Evolutionary conservation across 164 flowering plant genomes (phyloP).

Genomic region (Magnolia changhungtana): DNA sequence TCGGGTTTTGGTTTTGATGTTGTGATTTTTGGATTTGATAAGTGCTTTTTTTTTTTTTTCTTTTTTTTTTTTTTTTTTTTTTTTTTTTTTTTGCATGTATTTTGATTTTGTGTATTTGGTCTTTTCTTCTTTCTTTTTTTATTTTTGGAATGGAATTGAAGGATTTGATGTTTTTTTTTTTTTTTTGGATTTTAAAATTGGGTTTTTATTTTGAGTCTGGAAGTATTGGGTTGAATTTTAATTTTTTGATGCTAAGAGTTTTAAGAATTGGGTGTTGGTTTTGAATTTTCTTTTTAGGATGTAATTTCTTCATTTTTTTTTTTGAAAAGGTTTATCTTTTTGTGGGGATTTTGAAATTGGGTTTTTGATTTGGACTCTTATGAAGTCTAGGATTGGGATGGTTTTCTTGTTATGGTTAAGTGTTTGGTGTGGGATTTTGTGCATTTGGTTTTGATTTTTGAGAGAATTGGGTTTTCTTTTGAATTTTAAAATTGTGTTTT

Average conservation of each 20-base stretch:
- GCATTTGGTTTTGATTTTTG: not conserved
- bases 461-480: not conserved
- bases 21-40: not conserved
- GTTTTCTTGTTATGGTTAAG: not conserved
- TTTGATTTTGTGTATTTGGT: not conserved
- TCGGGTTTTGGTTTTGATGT: not conserved
- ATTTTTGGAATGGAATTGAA: not conserved
- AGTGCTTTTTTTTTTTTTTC: not conserved
- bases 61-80: too few relatives aligned
- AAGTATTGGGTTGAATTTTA: too few relatives aligned
- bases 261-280: not conserved
- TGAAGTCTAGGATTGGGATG: not conserved
- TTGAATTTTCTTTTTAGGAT: not conserved
- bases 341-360: not conserved
- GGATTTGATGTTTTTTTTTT: not conserved
- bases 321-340: not conserved
- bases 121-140: not conserved
- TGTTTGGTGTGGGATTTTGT: not conserved
- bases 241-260: too few relatives aligned
- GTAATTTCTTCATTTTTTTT: not conserved
- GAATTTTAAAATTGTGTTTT: too few relatives aligned
- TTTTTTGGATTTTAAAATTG: too few relatives aligned
- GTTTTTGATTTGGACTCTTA: not conserved
- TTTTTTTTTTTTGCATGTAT: not conserved
- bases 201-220: too few relatives aligned